phyloP scores from a whole-genome alignment of 805 yeast species.

The Lachancea sp. region DNA sequence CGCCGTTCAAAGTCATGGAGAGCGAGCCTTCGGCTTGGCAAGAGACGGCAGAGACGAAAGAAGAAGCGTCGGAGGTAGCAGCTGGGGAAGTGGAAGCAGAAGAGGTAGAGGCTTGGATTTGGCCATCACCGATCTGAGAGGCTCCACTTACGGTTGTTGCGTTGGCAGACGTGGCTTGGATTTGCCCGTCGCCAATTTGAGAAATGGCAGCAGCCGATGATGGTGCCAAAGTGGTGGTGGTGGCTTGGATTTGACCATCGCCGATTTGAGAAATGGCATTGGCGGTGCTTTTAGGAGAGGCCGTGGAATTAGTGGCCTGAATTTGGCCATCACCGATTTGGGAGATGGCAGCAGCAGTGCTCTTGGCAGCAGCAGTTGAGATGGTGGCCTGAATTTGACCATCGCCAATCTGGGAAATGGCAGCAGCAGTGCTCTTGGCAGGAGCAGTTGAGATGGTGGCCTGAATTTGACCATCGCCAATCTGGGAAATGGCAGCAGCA shows the following conservation, averaged over 20 bases:
- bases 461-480: slow-evolving; percentile 34
- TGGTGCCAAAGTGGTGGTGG: slow-evolving; percentile 13
- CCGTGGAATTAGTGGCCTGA: slow-evolving; percentile 32
- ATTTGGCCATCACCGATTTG: slow-evolving; percentile 41
- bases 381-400: slow-evolving; percentile 20
- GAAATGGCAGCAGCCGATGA: slow-evolving; percentile 33
- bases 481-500: slow-evolving; percentile 38
- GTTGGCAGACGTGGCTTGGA: slow-evolving; percentile 40
- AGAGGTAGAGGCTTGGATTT: slow-evolving; percentile 21
- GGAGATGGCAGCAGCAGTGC: slow-evolving; percentile 19
- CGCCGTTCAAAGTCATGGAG: slow-evolving; percentile 45
- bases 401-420: slow-evolving; percentile 11
- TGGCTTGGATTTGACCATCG: slow-evolving; percentile 38
- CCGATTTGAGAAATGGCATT: slow-evolving; percentile 39
- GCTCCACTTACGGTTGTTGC: slow-evolving; percentile 30
- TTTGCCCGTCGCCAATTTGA: slow-evolving; percentile 50
- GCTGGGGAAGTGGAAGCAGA: slow-evolving; percentile 23
- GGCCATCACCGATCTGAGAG: slow-evolving; percentile 41
- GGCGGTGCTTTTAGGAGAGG: slow-evolving; percentile 28
- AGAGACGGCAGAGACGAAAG: slow-evolving; percentile 32
- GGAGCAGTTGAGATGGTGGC: slow-evolving; percentile 19
- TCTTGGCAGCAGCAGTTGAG: slow-evolving; percentile 15
- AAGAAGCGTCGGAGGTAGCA: slow-evolving; percentile 18
- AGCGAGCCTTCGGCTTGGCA: slow-evolving; percentile 47
- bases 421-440: slow-evolving; percentile 13